Evolutionary conservation across 2,329 filamentous ascomycete species (phyloP), one percentile per base, ranked within the genome.

Genomic region (Colletotrichum spaethianum): DNA sequence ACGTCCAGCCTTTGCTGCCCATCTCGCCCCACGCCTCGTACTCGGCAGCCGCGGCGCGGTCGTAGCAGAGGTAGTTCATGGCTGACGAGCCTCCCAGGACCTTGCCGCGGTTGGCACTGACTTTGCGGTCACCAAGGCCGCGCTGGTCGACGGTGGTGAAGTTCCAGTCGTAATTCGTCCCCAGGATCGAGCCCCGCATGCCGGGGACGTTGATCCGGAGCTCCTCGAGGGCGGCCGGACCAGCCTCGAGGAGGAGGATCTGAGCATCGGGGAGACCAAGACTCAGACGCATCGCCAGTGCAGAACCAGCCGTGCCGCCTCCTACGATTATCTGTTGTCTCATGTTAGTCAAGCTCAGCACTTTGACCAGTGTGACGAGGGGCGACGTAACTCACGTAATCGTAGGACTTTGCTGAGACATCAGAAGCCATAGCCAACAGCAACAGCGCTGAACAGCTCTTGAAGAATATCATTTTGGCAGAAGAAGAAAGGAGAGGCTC

Each of bases 41-140:
- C 66, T 84, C 82, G 23, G 77, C 74, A 2, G 79, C 77, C 4
- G 79, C 67, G 1, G 81, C 81, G 4, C 82, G 77, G 68, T 83
- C 80, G 53, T 82, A 83, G 67, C 79, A 79, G 60, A 84, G 78
- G 52, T 86, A 84, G 75, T 88, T 87, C 67, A 88, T 75, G 5
- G 84, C 81, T 12, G 80, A 85, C 18, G 83, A 84, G 12, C 87
- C 87, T 6, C 87, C 87, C 0, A 89, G 79, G 0, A 86, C 83
- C 62, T 85, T 85, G 42, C 85, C 87, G 7, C 86, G 81, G 31
- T 83, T 83, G 55, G 86, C 83, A 4, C 77, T 69, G 16, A 87
- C 82, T 3, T 79, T 74, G 1, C 85, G 81, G 18, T 80, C 79
- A 20, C 82, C 80, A 5, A 86, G 81, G n/a, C 76, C 75, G 1